Conservation (phyloP, 2,329 filamentous ascomycete species). For the Exophiala mesophila region DNA sequence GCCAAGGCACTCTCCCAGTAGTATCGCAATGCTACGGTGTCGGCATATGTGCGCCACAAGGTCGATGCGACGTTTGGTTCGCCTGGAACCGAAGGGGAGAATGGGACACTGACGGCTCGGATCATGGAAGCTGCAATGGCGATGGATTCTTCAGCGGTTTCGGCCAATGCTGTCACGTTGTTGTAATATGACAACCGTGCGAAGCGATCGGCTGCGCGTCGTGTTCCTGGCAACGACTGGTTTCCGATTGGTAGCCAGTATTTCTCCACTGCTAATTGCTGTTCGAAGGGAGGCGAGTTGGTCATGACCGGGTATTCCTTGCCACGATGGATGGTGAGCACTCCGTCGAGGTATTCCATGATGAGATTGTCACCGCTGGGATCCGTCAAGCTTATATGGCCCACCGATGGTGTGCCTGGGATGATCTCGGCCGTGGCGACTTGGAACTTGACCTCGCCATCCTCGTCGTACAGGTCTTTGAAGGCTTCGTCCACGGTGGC, state of each 20-base stretch:
- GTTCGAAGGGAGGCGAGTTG: slow-evolving; percentile 3
- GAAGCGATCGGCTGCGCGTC: slow-evolving; percentile 4
- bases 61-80: slow-evolving; percentile 2
- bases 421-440: slow-evolving; percentile 2
- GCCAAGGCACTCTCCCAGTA: slow-evolving; percentile 1
- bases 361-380: slow-evolving; percentile 6
- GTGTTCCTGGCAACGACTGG: slow-evolving; percentile 4
- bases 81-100: background rate
- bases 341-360: slow-evolving; percentile 5
- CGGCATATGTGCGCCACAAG: slow-evolving; percentile 4
- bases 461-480: slow-evolving; percentile 2
- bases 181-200: slow-evolving; percentile 4
- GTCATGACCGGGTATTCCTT: slow-evolving; percentile 7
- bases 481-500: slow-evolving; percentile 5
- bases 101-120: slow-evolving; percentile 8
- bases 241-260: slow-evolving; percentile 8
- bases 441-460: slow-evolving; percentile 1
- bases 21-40: slow-evolving; percentile 2
- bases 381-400: slow-evolving; percentile 2
- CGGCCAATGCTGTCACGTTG: background rate
- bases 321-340: slow-evolving; percentile 5
- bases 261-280: slow-evolving; percentile 5
- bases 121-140: slow-evolving; percentile 6
- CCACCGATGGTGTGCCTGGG: slow-evolving; percentile 3
- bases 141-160: background rate